Percentiles rank a stretch among this genome's conserved stretches.
Evolutionary conservation across 202 grass and related monocot genomes (phyloP).

Genomic region (Bolboschoenoplectus hybrid): DNA sequence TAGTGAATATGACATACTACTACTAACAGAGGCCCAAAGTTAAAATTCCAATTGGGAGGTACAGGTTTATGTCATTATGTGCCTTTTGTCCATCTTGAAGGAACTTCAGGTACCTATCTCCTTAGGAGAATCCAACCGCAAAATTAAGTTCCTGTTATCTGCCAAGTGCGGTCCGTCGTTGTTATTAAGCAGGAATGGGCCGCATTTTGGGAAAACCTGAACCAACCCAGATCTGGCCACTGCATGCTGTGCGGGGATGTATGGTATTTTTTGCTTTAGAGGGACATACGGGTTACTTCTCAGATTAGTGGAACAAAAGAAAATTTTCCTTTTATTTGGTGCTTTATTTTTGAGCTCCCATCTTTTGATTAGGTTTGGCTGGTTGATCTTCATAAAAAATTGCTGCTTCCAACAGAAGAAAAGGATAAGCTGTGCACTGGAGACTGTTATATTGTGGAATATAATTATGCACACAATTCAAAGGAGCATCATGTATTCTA

Average conservation of each 20-base stretch:
- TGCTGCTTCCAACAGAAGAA: slow-evolving; percentile 58
- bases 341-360: background rate
- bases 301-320: slow-evolving; percentile 4
- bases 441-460: slow-evolving; percentile 77
- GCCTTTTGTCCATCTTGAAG: background rate
- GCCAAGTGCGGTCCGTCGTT: background rate
- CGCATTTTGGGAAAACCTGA: background rate
- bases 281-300: background rate
- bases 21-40: background rate
- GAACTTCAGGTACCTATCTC: background rate
- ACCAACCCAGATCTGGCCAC: background rate
- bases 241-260: background rate
- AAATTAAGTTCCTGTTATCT: background rate
- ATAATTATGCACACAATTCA: slow-evolving; percentile 59
- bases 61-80: background rate
- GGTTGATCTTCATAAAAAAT: slow-evolving; percentile 50
- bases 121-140: background rate
- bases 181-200: background rate
- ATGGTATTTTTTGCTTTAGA: background rate
- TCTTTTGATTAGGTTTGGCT: slow-evolving; percentile 65
- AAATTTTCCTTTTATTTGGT: background rate
- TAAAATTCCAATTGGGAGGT: background rate
- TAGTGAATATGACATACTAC: background rate
- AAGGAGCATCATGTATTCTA: slow-evolving; percentile 68
- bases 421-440: slow-evolving; percentile 64